A percentile compares a stretch with the other conserved stretches of the same genome.
Conservation (phyloP, 129 eudicot species). For the Lactuca sativa region DNA sequence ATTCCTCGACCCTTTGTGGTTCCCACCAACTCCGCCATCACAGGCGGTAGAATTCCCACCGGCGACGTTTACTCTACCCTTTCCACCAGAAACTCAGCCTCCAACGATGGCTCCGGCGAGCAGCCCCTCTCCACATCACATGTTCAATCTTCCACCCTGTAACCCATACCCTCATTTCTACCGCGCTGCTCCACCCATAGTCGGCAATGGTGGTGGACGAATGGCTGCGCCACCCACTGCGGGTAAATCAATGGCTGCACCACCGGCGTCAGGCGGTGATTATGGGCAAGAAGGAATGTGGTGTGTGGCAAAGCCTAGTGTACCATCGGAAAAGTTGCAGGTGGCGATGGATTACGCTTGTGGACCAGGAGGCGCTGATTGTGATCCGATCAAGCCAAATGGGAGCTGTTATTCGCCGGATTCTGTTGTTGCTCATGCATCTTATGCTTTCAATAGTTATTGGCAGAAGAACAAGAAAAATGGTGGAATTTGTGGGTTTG, state of each 20-base stretch:
- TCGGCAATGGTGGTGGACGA: constrained; percentile 8
- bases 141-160: constrained; percentile 68
- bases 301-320: constrained; percentile 99
- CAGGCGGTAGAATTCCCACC: constrained; percentile 27
- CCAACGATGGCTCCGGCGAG: constrained; percentile 44
- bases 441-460: constrained; percentile 94
- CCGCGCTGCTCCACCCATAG: constrained; percentile 24
- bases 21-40: constrained; percentile 22
- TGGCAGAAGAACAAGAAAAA: constrained; percentile 85
- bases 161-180: constrained; percentile 34
- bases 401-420: constrained; percentile 89
- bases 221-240: constrained; percentile 20
- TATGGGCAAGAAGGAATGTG: constrained; percentile 43
- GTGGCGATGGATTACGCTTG: constrained; percentile 88
- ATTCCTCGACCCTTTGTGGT: constrained; percentile 37
- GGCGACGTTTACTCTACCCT: constrained; percentile 32
- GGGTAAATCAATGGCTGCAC: constrained; percentile 17
- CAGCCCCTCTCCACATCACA: constrained; percentile 39
- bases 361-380: constrained; percentile 87
- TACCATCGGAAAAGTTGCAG: constrained; percentile 85
- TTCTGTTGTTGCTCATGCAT: constrained; percentile 88
- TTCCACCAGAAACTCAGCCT: constrained; percentile 39
- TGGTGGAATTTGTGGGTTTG: constrained; percentile 89
- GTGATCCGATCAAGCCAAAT: constrained; percentile 64
- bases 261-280: constrained; percentile 26